Percentiles rank a stretch among this genome's conserved stretches.
Evolutionary conservation across 805 yeast species (phyloP).

Genomic region (Yarrowia keelungensis): DNA sequence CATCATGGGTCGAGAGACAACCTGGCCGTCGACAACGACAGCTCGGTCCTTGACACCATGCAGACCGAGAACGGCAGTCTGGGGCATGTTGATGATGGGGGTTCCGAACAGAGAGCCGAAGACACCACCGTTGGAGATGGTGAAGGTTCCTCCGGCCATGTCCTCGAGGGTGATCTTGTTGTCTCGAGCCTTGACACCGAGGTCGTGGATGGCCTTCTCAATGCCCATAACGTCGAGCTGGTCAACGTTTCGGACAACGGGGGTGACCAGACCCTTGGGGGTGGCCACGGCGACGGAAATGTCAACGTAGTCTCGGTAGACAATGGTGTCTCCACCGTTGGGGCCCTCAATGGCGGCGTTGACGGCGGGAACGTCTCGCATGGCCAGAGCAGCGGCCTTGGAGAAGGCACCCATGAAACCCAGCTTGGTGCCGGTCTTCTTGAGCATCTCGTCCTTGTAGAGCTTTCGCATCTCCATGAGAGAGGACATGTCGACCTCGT

Average conservation of each 20-base stretch:
- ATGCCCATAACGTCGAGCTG: constrained; percentile 84
- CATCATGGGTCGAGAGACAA: constrained; percentile 99
- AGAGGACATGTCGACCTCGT: constrained; percentile 95
- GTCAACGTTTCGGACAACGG: constrained; percentile 97
- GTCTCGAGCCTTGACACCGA: constrained; percentile 95
- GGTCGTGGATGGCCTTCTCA: constrained; percentile 79
- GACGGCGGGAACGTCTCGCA: constrained; percentile 92
- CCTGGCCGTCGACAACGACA: constrained; percentile 93
- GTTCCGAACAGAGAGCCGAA: constrained; percentile 98
- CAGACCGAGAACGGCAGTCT: constrained; percentile 96
- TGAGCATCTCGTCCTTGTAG: constrained; percentile 95
- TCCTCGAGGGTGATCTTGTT: constrained; percentile 96
- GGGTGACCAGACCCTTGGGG: constrained; percentile 98
- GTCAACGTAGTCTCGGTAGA: constrained; percentile 95
- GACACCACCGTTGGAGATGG: constrained; percentile 99
- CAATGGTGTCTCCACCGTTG: constrained; percentile 81
- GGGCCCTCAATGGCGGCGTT: constrained; percentile 87
- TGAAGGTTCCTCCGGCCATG: constrained; percentile 99
- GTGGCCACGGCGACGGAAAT: constrained; percentile 97
- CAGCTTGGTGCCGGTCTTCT: constrained; percentile 90
- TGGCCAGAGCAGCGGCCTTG: constrained; percentile 89
- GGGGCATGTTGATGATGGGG: constrained; percentile 97
- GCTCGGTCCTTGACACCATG: constrained; percentile 99
- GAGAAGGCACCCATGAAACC: constrained; percentile 99
- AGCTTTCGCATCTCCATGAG: constrained; percentile 92